Evolutionary conservation across 2,329 filamentous ascomycete genomes (phyloP), one percentile per base, ranked within the genome.

Genomic region (Ophiostoma sp.): DNA sequence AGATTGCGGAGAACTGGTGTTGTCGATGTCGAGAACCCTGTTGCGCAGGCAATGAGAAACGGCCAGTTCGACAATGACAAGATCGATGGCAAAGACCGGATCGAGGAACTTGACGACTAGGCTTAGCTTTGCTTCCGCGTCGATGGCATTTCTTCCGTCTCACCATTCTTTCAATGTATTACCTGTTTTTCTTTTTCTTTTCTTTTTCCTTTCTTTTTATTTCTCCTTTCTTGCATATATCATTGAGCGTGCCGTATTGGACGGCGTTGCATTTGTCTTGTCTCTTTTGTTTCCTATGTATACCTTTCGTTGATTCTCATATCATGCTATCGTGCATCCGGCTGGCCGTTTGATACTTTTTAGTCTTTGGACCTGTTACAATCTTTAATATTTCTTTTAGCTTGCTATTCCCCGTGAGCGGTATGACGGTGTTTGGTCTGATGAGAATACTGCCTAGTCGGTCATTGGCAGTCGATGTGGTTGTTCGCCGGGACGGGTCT

Each of bases 1-100:
- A 84, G 83, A 70, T 80, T 95, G 60, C 91, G 86, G 76, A 85
- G 85, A 71, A 95, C 88, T 11, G 92, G 92, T 3, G 82, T 96
- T 5, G 82, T 96, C 44, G 82, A 90, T 72, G 87, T 95, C 14
- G 84, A 92, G 77, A 96, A 96, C 75, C 92, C 92, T 0, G 87
- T 96, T 1, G 85, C 87, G 69, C 81, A 86, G 73, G 90, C 91
- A 0, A 79, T 87, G 68, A 84, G 86, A 63, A 86, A 89, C 72
- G 92, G 91, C 0, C 81, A 88, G 67, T 87, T 93, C 67, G 83
- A 92, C 74, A 88, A 93, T 66, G 83, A 92, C 74, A 88, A 93
- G 74, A 75, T 93, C 55, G 79, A 83, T 16, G 85, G 87, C 70
- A 84, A 86, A 62, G 84, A 86, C 66, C 78, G 78, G 27, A 76